Evolutionary conservation across 2,329 filamentous ascomycete genomes (phyloP), one percentile per base, ranked within the genome.

Genomic region (Colletotrichum eremochloae): DNA sequence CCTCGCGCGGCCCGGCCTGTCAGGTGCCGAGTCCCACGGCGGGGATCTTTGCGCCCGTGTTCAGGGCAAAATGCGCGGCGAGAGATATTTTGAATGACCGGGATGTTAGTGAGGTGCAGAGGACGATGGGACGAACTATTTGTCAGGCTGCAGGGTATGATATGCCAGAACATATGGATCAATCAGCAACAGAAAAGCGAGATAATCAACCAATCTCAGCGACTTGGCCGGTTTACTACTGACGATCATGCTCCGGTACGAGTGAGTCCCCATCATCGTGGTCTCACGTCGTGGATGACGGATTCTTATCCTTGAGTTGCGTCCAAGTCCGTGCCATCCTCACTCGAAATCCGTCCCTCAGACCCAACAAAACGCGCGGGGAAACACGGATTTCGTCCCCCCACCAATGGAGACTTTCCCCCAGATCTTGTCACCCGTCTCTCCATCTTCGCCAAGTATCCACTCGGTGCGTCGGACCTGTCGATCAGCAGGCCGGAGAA

Each of bases 1-100:
- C 85, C 73, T 87, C 83, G 68, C 84, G 79, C 61, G 78, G 82
- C 71, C 71, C 73, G 29, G 76, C 75, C 56, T 78, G 77, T 67
- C 74, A 75, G 31, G 74, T 76, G 24, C 75, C 75, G 71, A 76
- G 74, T 52, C 75, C 75, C 8, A 76, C 71, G 29, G 75, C 66
- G 15, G 75, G 71, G 52, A 76, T 75, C 65, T 73, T 67, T n/a
- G 72, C 70, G 9, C 72, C 75, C 9, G 74, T 75, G 63, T 75
- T 75, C 24, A 76, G 74, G 14, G 72, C 75, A n/a, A 76, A 73
- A 48, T 73, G 63, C 24, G 71, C 73, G 31, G 55, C 9, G n/a
- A 74, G 71, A 67, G 73, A 61, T 63, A 73, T 74, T 14, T 60
- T 64, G 68, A 57, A 31, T 52, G 38, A 40, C 46, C 67, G 60